phyloP scores from a whole-genome alignment of 2,329 filamentous ascomycete species.

The Xylariaceae sp. region DNA sequence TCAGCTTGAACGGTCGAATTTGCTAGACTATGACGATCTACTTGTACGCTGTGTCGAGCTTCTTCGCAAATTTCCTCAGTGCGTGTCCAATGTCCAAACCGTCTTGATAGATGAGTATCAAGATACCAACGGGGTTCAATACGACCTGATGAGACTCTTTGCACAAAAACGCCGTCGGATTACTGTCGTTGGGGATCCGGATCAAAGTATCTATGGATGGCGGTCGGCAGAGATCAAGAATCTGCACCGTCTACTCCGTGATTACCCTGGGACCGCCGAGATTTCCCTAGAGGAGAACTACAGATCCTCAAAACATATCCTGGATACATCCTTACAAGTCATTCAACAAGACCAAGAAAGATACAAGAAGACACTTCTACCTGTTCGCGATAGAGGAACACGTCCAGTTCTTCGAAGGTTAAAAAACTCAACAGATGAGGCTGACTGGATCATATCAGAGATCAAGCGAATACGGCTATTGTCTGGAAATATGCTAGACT shows the following conservation, averaged over 20 bases:
- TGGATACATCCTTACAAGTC: slow-evolving; percentile 72
- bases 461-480: slow-evolving; percentile 65
- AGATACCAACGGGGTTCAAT: slow-evolving; percentile 93
- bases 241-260: slow-evolving; percentile 66
- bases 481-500: slow-evolving; percentile 65
- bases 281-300: slow-evolving; percentile 93
- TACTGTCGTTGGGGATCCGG: slow-evolving; percentile 92
- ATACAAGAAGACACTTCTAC: slow-evolving; percentile 71
- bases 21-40: slow-evolving; percentile 93
- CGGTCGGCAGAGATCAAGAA: slow-evolving; percentile 90
- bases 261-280: slow-evolving; percentile 73
- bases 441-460: slow-evolving; percentile 82
- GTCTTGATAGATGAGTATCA: slow-evolving; percentile 97
- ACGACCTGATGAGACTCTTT: slow-evolving; percentile 86
- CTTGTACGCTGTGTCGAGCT: slow-evolving; percentile 78
- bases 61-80: slow-evolving; percentile 64
- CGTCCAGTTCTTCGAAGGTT: slow-evolving; percentile 75
- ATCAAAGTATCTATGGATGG: slow-evolving; percentile 97
- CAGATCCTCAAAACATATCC: slow-evolving; percentile 78
- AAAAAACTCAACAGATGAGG: slow-evolving; percentile 65
- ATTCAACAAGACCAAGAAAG: slow-evolving; percentile 84
- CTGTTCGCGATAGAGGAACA: slow-evolving; percentile 75
- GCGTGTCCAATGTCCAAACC: slow-evolving; percentile 82
- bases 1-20: slow-evolving; percentile 66
- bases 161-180: slow-evolving; percentile 68